A percentile compares a stretch with the other conserved stretches of the same genome.
Conservation (phyloP, 2,329 filamentous ascomycete genomes). For the Ophiocordyceps camponoti-saundersi region DNA sequence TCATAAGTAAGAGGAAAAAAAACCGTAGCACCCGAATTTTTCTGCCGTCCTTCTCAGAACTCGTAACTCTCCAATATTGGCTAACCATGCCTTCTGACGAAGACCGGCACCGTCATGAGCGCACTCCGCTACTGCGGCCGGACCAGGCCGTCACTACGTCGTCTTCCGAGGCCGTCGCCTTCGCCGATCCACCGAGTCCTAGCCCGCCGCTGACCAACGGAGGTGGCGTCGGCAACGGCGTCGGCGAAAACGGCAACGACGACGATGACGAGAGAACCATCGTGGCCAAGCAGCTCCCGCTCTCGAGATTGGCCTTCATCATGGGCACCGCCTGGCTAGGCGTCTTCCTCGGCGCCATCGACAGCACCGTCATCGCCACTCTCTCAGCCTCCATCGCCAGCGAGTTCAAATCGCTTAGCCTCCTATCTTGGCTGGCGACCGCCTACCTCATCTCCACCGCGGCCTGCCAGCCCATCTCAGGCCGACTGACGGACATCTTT, state of each 20-base stretch:
- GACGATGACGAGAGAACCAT: slow-evolving; percentile 26
- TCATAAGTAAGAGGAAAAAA: too few species aligned
- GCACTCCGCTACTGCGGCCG: neutral
- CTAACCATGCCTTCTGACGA: neutral
- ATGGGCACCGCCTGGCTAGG: slow-evolving; percentile 40
- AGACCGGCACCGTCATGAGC: neutral
- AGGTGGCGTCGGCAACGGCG: neutral
- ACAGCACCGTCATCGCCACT: slow-evolving; percentile 74
- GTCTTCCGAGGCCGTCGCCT: neutral
- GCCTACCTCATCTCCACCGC: slow-evolving; percentile 81
- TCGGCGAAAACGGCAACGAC: neutral
- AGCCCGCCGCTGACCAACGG: neutral
- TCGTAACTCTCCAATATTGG: neutral
- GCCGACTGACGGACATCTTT: slow-evolving; percentile 78
- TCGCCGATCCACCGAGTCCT: too few species aligned
- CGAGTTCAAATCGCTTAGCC: slow-evolving; percentile 63
- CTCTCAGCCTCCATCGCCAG: slow-evolving; percentile 70
- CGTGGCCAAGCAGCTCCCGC: slow-evolving; percentile 28
- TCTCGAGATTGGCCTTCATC: slow-evolving; percentile 30
- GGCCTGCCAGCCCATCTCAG: slow-evolving; percentile 70
- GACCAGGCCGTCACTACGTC: neutral
- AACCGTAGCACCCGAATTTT: too few species aligned
- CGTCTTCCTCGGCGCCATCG: slow-evolving; percentile 47
- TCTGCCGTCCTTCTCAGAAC: neutral
- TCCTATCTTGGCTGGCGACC: slow-evolving; percentile 77